Evolutionary conservation across 148 eudicot genomes (phyloP).

Genomic region (Suaeda aralocaspica): DNA sequence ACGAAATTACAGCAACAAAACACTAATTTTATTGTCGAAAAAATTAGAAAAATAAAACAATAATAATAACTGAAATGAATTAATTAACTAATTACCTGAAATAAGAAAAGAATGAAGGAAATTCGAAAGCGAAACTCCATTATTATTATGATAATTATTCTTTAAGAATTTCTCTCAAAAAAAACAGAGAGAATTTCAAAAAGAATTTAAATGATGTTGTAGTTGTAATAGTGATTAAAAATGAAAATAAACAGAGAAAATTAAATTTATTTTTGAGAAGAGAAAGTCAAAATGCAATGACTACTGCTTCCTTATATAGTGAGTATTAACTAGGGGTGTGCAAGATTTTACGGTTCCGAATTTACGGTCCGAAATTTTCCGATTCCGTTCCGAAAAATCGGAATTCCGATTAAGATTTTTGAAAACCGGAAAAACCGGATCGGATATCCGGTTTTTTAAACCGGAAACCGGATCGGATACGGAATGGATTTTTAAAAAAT

Average conservation of each 20-base stretch:
- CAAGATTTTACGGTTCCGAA: too few relatives aligned
- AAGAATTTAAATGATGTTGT: too few relatives aligned
- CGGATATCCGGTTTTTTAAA: too few relatives aligned
- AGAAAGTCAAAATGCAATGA: slow-evolving; percentile 20
- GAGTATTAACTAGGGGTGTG: too few relatives aligned
- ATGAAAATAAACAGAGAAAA: slow-evolving; percentile 1
- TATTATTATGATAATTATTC: background rate
- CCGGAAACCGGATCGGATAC: too few relatives aligned
- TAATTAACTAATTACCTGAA: slow-evolving; percentile 22
- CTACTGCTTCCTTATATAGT: background rate
- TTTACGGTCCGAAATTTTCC: too few relatives aligned
- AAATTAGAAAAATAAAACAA: background rate
- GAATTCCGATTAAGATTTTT: too few relatives aligned
- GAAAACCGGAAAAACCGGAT: too few relatives aligned
- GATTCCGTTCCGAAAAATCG: too few relatives aligned
- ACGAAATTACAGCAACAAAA: background rate
- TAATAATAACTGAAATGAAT: background rate
- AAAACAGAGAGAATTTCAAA: background rate
- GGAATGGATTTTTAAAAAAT: too few relatives aligned
- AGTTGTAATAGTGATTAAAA: background rate
- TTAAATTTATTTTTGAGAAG: too few relatives aligned
- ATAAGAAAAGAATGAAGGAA: slow-evolving; percentile 15
- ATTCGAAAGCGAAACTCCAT: slow-evolving; percentile 20
- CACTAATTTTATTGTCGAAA: background rate
- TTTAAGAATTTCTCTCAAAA: background rate